phyloP scores from a whole-genome alignment of 2,329 filamentous ascomycete species.

The Cercospora sp. region DNA sequence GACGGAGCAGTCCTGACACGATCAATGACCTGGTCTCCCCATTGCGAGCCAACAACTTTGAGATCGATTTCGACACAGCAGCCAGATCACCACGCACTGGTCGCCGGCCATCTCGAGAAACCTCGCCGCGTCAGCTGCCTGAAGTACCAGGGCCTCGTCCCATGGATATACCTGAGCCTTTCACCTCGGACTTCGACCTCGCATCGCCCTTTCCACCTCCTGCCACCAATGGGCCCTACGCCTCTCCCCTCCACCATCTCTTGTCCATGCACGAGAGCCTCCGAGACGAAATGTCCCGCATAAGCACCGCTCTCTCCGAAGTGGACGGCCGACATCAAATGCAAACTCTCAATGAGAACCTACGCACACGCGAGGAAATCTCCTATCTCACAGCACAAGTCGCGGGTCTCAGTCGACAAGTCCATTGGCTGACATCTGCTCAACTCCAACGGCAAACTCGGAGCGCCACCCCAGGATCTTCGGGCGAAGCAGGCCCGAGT shows the following conservation, averaged over 20 bases:
- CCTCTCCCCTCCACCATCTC: slow-evolving; percentile 57
- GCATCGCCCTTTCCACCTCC: slow-evolving; percentile 32
- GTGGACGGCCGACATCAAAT: slow-evolving; percentile 63
- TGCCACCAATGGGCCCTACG: slow-evolving; percentile 42
- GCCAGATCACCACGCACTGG: neutral
- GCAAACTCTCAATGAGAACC: slow-evolving; percentile 63
- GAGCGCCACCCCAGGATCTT: slow-evolving; percentile 23
- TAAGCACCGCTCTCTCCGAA: slow-evolving; percentile 57
- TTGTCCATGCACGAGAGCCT: slow-evolving; percentile 62
- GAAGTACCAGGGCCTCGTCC: slow-evolving; percentile 25
- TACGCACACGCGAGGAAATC: slow-evolving; percentile 63
- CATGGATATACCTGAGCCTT: slow-evolving; percentile 29
- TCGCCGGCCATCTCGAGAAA: neutral
- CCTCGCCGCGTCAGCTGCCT: slow-evolving; percentile 21
- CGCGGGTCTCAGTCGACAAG: slow-evolving; percentile 59
- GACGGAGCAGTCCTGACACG: neutral
- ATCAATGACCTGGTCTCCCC: neutral
- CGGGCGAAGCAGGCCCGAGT: slow-evolving; percentile 24
- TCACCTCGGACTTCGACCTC: slow-evolving; percentile 34
- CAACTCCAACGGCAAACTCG: slow-evolving; percentile 49
- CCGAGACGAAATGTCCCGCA: slow-evolving; percentile 59
- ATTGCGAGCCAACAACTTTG: slow-evolving; percentile 6
- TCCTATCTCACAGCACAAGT: slow-evolving; percentile 62
- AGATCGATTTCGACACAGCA: neutral
- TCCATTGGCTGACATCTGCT: slow-evolving; percentile 63